Evolutionary conservation across 2,329 filamentous ascomycete genomes (phyloP).

Genomic region (Gnomoniopsis sp.): DNA sequence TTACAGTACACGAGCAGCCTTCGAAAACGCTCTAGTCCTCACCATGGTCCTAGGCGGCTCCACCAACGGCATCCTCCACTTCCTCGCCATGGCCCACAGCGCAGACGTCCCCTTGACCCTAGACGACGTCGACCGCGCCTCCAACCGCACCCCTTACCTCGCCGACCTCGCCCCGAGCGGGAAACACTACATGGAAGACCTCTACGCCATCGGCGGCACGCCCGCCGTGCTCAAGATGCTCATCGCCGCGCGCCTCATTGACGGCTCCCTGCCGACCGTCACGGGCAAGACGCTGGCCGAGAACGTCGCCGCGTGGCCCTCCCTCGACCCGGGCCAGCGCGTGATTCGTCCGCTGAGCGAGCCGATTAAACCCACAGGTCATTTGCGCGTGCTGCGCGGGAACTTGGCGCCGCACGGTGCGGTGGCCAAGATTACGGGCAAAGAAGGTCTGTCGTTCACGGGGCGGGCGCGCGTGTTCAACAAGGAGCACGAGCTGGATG

Average conservation of each 20-base stretch:
- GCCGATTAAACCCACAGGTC: conserved; percentile 83
- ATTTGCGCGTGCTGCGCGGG: conserved; percentile 83
- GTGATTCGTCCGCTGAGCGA: conserved; percentile 78
- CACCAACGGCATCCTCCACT: conserved; percentile 80
- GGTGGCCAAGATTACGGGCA: conserved; percentile 91
- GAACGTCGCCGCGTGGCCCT: conserved; percentile 72
- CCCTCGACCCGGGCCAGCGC: conserved; percentile 71
- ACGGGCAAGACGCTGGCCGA: conserved; percentile 87
- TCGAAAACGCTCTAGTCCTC: conserved; percentile 82
- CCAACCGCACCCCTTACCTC: conserved; percentile 76
- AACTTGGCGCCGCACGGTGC: conserved; percentile 82
- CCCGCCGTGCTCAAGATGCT: conserved; percentile 85
- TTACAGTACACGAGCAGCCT: conserved; percentile 67
- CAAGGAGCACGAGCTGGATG: conserved; percentile 77
- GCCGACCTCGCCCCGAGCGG: conserved; percentile 83
- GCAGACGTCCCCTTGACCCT: conserved; percentile 80
- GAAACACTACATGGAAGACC: conserved; percentile 80
- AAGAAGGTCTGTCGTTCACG: conserved; percentile 78
- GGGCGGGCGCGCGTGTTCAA: conserved; percentile 82
- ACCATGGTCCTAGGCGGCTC: conserved; percentile 80
- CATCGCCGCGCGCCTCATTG: conserved; percentile 75
- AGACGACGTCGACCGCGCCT: conserved; percentile 82
- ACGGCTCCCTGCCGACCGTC: conserved; percentile 76
- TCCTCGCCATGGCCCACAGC: conserved; percentile 79
- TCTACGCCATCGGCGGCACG: conserved; percentile 83